Base-by-base conservation (phyloP, 2,329 filamentous ascomycete genomes). In the Endoconidiophora laricicola region DNA sequence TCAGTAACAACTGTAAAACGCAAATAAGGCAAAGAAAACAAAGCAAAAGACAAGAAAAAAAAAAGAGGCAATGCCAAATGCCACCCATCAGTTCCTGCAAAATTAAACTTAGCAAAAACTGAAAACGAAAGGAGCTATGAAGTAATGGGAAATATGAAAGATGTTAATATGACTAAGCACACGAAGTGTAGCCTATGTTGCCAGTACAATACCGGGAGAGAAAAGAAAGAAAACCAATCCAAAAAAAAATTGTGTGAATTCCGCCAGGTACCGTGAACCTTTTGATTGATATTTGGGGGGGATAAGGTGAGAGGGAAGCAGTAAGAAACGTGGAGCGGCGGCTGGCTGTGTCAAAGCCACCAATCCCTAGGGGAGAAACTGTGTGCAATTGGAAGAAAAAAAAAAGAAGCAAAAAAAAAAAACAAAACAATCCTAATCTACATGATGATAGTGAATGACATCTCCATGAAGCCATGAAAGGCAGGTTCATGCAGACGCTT, bases 181-280 rank as follows among this genome's bases (percentile, higher is more conserved):
- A 42, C 16, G 18, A 18, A 12, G 24, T 43, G 20, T 24, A 12
- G 20, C 20, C 40, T 22, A 23, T 20, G 20, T 24, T 22, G 14
- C 20, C 40, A n/a, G 20, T 43, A 43, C 24, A 20, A 24, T 22
- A 24, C 20, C 20, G 12, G 24, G 40, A 43, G 40, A 43, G 24
- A 48, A 12, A 14, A 10, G 20, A 29, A 49, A 50, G 18, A 14
- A 49, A 45, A 37, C 50, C 46, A 49, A 42, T 16, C 46, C 45
- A 44, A 39, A 48, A 18, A 26, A 41, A 40, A 46, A 36, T 46
- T 48, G 24, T 23, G 29, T 26, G 33, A 48, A 44, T 36, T 52
- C 49, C 40, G 49, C 43, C 49, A 41, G 45, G 49, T 52, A 36
- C 49, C 47, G 49, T 52, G 49, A 48, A 52, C 49, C 44, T 43